A percentile compares a stretch with the other conserved stretches of the same genome.
phyloP scores from a whole-genome alignment of 208 protist species.

The Giardia duodenalis region DNA sequence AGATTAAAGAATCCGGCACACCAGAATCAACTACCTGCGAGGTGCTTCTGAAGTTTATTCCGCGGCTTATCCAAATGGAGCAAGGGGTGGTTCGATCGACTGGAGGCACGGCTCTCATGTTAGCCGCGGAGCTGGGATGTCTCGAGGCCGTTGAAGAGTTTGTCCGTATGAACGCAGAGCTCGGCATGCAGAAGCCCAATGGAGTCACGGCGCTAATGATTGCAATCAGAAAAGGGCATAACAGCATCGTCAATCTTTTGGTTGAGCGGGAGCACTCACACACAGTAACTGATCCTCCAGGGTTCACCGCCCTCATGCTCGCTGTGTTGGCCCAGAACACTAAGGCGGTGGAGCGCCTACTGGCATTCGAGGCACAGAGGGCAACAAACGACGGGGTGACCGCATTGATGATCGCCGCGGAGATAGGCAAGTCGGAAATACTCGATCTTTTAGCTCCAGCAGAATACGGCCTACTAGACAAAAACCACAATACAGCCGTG shows the following conservation, averaged over 20 bases:
- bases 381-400: background rate
- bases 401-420: background rate
- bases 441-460: too few species aligned
- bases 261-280: background rate
- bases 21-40: too few species aligned
- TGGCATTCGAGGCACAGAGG: background rate
- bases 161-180: background rate
- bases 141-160: background rate
- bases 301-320: background rate
- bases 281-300: background rate
- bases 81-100: background rate
- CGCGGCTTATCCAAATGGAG: background rate
- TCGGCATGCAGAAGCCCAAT: background rate
- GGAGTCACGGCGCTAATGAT: background rate
- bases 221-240: background rate
- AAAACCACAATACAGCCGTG: too few species aligned
- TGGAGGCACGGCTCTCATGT: background rate
- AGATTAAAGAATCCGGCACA: background rate
- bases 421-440: too few species aligned
- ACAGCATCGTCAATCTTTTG: background rate
- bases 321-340: too few species aligned
- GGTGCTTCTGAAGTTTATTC: too few species aligned
- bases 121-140: background rate
- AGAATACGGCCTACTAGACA: too few species aligned
- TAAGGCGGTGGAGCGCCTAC: background rate